A percentile compares a stretch with the other conserved stretches of the same genome.
Conservation (phyloP, 306 rosid genomes). For the Elaeagnus macrophylla region DNA sequence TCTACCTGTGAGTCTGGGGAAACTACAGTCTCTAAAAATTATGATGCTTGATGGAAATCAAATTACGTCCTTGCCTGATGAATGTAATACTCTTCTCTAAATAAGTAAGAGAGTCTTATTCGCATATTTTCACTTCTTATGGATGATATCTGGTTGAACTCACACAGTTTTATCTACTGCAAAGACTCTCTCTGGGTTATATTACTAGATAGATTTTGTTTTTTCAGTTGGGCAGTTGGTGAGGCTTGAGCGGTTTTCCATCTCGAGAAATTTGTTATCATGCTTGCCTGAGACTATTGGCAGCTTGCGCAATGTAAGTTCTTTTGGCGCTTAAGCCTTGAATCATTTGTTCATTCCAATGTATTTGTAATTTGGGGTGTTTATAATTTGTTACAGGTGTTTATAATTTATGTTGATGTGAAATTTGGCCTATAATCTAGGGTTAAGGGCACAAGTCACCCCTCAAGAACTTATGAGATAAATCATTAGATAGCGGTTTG, state of each 20-base stretch:
- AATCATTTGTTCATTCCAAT: slow-evolving; percentile 14
- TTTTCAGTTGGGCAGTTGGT: slow-evolving; percentile 87
- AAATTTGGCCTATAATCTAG: background rate
- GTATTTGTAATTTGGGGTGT: slow-evolving; percentile 4
- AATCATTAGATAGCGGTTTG: too few relatives aligned
- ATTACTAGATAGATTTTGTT: slow-evolving; percentile 21
- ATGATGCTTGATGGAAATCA: slow-evolving; percentile 79
- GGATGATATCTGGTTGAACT: slow-evolving; percentile 1
- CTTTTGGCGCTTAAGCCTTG: slow-evolving; percentile 15
- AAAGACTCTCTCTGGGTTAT: slow-evolving; percentile 9
- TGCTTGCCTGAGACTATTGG: slow-evolving; percentile 81
- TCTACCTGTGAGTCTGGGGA: slow-evolving; percentile 81
- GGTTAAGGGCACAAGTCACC: too few relatives aligned
- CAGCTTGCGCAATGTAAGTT: slow-evolving; percentile 85
- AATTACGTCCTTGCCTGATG: slow-evolving; percentile 84
- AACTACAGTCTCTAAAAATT: slow-evolving; percentile 74
- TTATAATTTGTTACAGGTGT: background rate
- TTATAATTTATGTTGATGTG: background rate
- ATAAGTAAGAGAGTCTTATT: slow-evolving; percentile 21
- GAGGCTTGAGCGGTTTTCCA: slow-evolving; percentile 76
- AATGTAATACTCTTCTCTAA: slow-evolving; percentile 72
- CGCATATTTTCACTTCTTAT: slow-evolving; percentile 4
- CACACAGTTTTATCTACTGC: slow-evolving; percentile 3
- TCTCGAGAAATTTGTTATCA: slow-evolving; percentile 55
- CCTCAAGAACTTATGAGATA: too few relatives aligned